These are phyloP conservation scores for Stagonosporopsis cucurbitacearum DNA, from an alignment of 2,329 filamentous ascomycete genomes.

Conservation along the genomic window DNA sequence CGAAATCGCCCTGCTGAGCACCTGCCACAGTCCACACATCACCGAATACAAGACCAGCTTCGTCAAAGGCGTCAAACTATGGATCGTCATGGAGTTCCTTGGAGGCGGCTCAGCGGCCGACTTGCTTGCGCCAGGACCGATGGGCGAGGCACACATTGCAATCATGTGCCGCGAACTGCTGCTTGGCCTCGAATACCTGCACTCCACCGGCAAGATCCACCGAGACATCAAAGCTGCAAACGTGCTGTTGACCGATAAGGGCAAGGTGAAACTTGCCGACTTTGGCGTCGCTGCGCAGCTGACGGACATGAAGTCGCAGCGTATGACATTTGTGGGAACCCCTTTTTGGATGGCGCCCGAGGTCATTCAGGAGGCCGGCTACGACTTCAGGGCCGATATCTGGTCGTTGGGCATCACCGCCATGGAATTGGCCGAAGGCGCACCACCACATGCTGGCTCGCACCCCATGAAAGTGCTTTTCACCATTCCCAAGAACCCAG, in stretches of 20 bases:
- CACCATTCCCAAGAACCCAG: conserved; percentile 88
- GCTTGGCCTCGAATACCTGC: conserved; percentile 88
- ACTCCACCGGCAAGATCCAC: conserved; percentile 93
- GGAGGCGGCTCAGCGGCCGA: conserved; percentile 96
- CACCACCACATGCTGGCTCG: conserved; percentile 92
- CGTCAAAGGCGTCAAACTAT: conserved; percentile 93
- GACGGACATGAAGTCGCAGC: conserved; percentile 95
- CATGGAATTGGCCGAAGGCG: conserved; percentile 87
- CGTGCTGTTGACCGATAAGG: conserved; percentile 85
- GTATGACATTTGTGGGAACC: conserved; percentile 90
- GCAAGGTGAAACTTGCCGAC: conserved; percentile 94
- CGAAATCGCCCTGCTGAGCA: conserved; percentile 93
- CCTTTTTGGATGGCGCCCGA: conserved; percentile 99
- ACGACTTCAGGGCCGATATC: conserved; percentile 97
- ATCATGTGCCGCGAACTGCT: conserved; percentile 93
- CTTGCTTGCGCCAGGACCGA: conserved; percentile 86
- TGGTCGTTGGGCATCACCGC: conserved; percentile 97
- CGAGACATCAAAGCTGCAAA: conserved; percentile 97
- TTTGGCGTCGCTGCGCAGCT: conserved; percentile 97
- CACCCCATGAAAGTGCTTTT: conserved; percentile 99
- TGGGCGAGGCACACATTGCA: conserved; percentile 88
- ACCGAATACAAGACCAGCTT: conserved; percentile 98
- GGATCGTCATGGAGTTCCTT: conserved; percentile 99
- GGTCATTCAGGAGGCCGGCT: conserved; percentile 96
- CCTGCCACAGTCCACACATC: conserved; percentile 90